These are phyloP conservation scores for Oryza australiensis DNA, from an alignment of 176 grass and related monocot genomes.

Conservation along the genomic window DNA sequence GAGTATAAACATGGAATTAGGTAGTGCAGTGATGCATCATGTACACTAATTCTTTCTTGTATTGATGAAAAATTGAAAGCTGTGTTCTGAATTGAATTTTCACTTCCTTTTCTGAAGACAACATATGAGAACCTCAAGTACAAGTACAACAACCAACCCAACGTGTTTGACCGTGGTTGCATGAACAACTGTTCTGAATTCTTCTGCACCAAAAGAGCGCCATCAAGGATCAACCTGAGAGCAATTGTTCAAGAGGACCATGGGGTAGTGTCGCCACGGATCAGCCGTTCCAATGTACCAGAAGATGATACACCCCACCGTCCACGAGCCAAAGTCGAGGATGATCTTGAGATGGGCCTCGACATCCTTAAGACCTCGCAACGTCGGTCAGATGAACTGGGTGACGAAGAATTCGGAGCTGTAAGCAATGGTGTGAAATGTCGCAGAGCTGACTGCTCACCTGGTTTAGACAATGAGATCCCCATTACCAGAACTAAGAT, in stretches of 20 bases:
- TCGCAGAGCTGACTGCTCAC: neutral
- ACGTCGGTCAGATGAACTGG: constrained; percentile 28
- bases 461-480: constrained; percentile 43
- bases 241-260: constrained; percentile 58
- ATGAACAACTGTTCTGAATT: constrained; percentile 53
- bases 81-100: constrained; percentile 1
- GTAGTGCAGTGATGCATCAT: neutral
- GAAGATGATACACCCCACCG: constrained; percentile 44
- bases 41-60: constrained; percentile 2
- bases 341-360: constrained; percentile 73
- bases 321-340: constrained; percentile 64
- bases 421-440: constrained; percentile 42
- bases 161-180: constrained; percentile 47
- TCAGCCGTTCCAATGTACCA: constrained; percentile 12
- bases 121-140: constrained; percentile 72
- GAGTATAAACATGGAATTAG: neutral
- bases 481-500: constrained; percentile 36
- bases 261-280: constrained; percentile 23
- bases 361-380: constrained; percentile 53
- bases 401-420: constrained; percentile 42
- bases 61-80: neutral
- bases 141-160: constrained; percentile 49
- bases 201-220: constrained; percentile 58
- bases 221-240: constrained; percentile 63
- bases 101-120: constrained; percentile 51